These are phyloP conservation scores for Ostreobium quekettii DNA, from an alignment of 139 green algal genomes.

Conservation along the genomic window DNA sequence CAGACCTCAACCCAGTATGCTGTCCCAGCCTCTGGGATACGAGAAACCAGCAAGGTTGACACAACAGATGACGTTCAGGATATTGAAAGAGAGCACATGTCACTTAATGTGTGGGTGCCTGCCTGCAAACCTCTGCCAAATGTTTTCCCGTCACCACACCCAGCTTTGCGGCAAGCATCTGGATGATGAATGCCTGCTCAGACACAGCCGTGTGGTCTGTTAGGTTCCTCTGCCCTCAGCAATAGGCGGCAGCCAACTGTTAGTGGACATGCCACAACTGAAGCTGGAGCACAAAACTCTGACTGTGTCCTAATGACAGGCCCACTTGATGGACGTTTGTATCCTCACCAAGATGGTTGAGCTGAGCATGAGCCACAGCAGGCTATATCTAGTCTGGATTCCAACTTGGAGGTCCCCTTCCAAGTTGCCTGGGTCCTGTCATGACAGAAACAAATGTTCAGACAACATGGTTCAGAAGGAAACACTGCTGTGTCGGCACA, in stretches of 20 bases:
- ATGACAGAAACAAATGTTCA: background rate
- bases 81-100: too few relatives aligned
- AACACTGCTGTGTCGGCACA: background rate
- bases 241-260: background rate
- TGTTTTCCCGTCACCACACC: conserved; percentile 71
- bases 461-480: background rate
- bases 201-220: background rate
- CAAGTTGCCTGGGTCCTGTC: conserved; percentile 83
- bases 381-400: conserved; percentile 43
- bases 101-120: too few relatives aligned
- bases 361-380: conserved; percentile 81
- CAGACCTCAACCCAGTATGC: too few relatives aligned
- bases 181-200: conserved; percentile 64
- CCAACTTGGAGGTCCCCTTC: conserved; percentile 76
- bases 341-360: conserved; percentile 55
- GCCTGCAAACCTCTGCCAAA: conserved; percentile 76
- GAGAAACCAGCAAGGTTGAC: too few relatives aligned
- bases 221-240: background rate
- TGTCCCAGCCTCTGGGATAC: too few relatives aligned
- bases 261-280: background rate
- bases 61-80: too few relatives aligned
- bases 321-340: background rate
- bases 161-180: conserved; percentile 72
- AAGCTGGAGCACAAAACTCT: background rate
- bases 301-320: background rate